Evolutionary conservation across 2,329 filamentous ascomycete genomes (phyloP).

Genomic region (Nothophoma quercina): DNA sequence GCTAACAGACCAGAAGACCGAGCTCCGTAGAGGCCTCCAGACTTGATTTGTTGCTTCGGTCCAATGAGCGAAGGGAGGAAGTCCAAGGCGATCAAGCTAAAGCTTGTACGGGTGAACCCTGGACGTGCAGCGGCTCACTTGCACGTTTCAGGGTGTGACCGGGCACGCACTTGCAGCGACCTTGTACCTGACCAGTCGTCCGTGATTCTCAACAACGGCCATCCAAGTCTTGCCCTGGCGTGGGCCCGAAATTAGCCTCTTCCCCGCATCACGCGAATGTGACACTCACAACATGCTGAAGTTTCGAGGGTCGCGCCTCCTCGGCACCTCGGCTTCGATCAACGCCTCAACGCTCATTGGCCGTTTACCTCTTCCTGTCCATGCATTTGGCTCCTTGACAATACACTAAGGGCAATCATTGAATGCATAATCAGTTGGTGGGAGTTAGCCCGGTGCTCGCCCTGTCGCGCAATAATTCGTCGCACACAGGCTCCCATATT

Average conservation of each 20-base stretch:
- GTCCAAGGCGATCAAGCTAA: constrained; percentile 27
- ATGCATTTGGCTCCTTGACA: background rate
- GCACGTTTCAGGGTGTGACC: constrained; percentile 19
- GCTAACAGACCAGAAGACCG: constrained; percentile 14
- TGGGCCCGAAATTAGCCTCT: constrained; percentile 1
- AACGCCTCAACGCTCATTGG: constrained; percentile 3
- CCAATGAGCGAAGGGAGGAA: constrained; percentile 23
- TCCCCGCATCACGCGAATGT: constrained; percentile 16
- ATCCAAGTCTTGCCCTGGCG: constrained; percentile 6
- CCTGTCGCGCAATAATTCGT: background rate
- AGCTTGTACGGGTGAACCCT: constrained; percentile 30
- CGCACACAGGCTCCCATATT: constrained; percentile 3
- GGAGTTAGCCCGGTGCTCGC: background rate
- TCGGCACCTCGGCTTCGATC: constrained; percentile 16
- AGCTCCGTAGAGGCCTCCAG: constrained; percentile 18
- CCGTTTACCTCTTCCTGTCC: background rate
- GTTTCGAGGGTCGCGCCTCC: constrained; percentile 4
- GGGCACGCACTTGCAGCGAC: constrained; percentile 20
- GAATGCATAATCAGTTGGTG: background rate
- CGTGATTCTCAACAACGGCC: constrained; percentile 11
- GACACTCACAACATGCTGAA: constrained; percentile 8
- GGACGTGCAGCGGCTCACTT: constrained; percentile 25
- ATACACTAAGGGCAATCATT: background rate
- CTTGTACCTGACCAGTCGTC: constrained; percentile 12
- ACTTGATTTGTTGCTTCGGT: constrained; percentile 14